Conservation (phyloP, 1,284 basidiomycete species). For the Ustilago xerochloae region DNA sequence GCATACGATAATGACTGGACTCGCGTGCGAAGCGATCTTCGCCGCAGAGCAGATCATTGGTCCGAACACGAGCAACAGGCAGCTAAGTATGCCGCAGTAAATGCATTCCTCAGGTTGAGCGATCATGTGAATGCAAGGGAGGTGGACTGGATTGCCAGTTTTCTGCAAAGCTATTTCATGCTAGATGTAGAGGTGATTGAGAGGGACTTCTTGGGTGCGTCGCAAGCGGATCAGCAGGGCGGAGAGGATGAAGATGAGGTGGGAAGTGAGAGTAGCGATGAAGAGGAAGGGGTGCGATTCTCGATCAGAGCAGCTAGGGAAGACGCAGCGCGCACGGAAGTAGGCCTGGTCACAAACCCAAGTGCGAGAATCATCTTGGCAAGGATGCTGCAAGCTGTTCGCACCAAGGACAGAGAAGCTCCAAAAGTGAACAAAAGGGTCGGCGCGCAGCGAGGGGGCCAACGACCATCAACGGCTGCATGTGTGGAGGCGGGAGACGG, state of each 20-base stretch:
- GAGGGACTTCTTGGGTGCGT: constrained; percentile 25
- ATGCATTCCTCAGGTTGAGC: constrained; percentile 39
- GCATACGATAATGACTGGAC: constrained; percentile 32
- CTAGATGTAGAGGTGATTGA: constrained; percentile 39
- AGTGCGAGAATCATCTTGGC: constrained; percentile 12
- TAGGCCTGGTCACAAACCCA: constrained; percentile 11
- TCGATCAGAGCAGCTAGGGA: constrained; percentile 7
- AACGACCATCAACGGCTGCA: background rate
- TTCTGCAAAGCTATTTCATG: constrained; percentile 40
- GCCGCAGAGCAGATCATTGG: constrained; percentile 24
- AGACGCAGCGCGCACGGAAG: background rate
- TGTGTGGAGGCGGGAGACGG: background rate
- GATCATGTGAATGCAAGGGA: constrained; percentile 20
- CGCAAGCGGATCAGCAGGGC: background rate
- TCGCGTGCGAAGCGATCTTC: background rate
- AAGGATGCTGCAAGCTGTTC: constrained; percentile 28
- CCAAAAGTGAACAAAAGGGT: constrained; percentile 17
- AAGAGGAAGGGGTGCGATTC: constrained; percentile 13
- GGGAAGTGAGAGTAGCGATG: constrained; percentile 32
- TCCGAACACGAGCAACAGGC: constrained; percentile 40
- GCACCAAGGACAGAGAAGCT: constrained; percentile 13
- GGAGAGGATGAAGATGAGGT: constrained; percentile 1
- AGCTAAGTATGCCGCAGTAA: constrained; percentile 44
- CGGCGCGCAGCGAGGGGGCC: background rate
- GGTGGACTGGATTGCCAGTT: constrained; percentile 38